Percentiles rank a stretch among this genome's conserved stretches.
These are phyloP conservation scores for Talaromyces trachyspermus DNA, from an alignment of 495 filamentous ascomycete genomes.

Conservation along the genomic window DNA sequence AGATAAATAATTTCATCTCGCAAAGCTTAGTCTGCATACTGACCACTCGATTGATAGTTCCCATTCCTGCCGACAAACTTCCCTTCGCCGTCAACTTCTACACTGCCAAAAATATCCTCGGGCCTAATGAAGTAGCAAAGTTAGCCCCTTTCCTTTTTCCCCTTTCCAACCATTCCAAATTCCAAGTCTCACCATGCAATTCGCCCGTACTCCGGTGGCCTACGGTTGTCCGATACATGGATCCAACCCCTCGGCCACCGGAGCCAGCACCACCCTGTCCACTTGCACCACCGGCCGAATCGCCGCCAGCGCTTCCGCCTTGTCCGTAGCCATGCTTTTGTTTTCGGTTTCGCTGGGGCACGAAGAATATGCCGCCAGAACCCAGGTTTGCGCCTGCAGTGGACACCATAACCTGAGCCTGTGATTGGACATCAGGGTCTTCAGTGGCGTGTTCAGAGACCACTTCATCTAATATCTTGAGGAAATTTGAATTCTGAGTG, in stretches of 20 bases:
- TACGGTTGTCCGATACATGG: conserved; percentile 76
- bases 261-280: conserved; percentile 78
- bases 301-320: conserved; percentile 40
- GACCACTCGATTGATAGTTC: conserved; percentile 54
- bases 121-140: conserved; percentile 30
- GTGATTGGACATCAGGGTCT: conserved; percentile 65
- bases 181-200: conserved; percentile 69
- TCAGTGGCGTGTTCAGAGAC: conserved; percentile 59
- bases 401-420: conserved; percentile 74
- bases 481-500: conserved; percentile 68
- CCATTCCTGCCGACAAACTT: conserved; percentile 56
- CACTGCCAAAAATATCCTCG: conserved; percentile 90
- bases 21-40: conserved; percentile 14
- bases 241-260: conserved; percentile 80
- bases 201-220: conserved; percentile 82
- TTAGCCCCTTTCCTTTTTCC: background rate
- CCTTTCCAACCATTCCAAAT: too few species aligned
- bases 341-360: conserved; percentile 29
- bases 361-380: conserved; percentile 56
- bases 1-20: conserved; percentile 3
- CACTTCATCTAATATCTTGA: conserved; percentile 68
- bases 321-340: conserved; percentile 28
- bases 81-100: conserved; percentile 73
- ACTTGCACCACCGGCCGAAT: conserved; percentile 69
- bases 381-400: conserved; percentile 65